Percentiles rank a stretch among this genome's conserved stretches.
phyloP scores from a whole-genome alignment of 768 basidiomycete genomes.

The Termitomyces bulborhizus region DNA sequence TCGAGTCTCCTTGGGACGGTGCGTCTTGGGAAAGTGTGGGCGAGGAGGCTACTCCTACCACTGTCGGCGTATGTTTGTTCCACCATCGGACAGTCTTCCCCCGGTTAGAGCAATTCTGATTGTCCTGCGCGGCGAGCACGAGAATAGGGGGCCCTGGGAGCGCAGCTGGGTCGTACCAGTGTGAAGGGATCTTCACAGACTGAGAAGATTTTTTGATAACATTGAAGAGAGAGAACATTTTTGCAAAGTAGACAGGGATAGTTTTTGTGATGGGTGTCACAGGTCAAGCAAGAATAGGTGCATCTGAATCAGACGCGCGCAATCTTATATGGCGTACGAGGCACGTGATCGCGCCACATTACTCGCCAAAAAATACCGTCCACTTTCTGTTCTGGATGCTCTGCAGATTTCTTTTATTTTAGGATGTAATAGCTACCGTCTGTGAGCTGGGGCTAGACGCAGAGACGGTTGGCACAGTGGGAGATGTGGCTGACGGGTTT shows the following conservation, averaged over 20 bases:
- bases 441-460: no score
- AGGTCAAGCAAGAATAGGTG: not conserved
- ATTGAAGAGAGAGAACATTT: not conserved
- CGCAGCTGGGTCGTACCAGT: not conserved
- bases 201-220: not conserved
- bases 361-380: no score
- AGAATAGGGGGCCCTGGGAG: conserved; percentile 4
- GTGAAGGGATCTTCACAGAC: not conserved
- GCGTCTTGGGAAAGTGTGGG: not conserved
- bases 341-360: not conserved
- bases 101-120: not conserved
- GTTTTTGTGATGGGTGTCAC: not conserved
- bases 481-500: no score
- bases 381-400: no score
- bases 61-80: not conserved
- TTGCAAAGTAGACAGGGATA: not conserved
- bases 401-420: no score
- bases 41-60: not conserved
- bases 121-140: not conserved
- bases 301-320: not conserved
- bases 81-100: conserved; percentile 4
- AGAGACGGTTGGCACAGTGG: no score
- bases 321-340: not conserved
- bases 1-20: not conserved
- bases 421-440: no score